Base-by-base conservation (phyloP, 176 grass and related monocot genomes). In the Oryza nivara region DNA sequence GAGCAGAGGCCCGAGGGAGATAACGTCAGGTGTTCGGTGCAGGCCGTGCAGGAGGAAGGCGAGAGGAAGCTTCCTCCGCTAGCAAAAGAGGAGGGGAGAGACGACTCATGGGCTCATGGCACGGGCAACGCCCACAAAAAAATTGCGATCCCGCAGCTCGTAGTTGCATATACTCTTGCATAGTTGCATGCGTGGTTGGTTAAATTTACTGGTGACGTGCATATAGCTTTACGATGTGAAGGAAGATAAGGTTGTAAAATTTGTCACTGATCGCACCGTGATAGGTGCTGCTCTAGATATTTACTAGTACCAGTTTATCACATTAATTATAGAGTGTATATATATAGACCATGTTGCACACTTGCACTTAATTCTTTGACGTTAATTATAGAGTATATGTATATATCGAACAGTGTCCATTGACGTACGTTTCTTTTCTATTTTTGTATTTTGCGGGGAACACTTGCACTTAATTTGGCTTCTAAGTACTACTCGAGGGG, bases 21-120 rank as follows among this genome's bases (percentile, higher is more conserved):
- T 74, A 36, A 35, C 72, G 34, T 82, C 71, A 82, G 77, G 38
- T 45, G 45, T 23, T 64, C 23, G 72, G 73, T 52, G 67, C 47
- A 1, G 54, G 54, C 54, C 6, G 54, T 20, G 54, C 54, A 58
- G 54, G 54, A 56, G 46, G 58, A 63, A 63, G 58, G 2, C 9
- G 61, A 47, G 66, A 89, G 56, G 83, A 90, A 86, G 88, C 88
- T 90, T 90, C 88, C 78, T 34, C 34, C 4, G 6, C 4, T 19
- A 58, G 58, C 17, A 58, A 79, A 74, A 41, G 83, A 79, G 51
- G 17, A 12, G 7, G n/a, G 17, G 30, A 32, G 30, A 17, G 58
- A 0, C 6, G 81, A 19, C 35, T 36, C 35, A 36, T 36, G 35
- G 4, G 14, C 9, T 52, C 74, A 3, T 72, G 30, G 54, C 56